Evolutionary conservation across 2,329 filamentous ascomycete species (phyloP).

Genomic region (Ceratocystis destructans): DNA sequence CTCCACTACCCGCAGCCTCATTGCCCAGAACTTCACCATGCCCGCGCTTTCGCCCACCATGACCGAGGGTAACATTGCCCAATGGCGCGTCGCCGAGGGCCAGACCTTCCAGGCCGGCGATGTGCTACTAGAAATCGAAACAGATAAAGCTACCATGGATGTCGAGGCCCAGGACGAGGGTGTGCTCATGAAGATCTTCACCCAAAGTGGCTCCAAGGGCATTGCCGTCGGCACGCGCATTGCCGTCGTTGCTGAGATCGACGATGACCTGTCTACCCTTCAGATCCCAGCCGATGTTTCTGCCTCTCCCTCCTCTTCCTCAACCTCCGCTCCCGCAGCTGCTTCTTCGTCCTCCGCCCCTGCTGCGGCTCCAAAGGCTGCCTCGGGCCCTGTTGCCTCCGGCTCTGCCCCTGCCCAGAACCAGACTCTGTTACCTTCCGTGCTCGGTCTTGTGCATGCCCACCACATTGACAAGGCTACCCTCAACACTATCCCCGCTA

Average conservation of each 20-base stretch:
- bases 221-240: constrained; percentile 70
- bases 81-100: constrained; percentile 78
- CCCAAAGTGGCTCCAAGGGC: constrained; percentile 58
- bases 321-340: constrained; percentile 17
- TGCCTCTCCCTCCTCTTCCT: constrained; percentile 23
- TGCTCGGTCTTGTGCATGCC: constrained; percentile 65
- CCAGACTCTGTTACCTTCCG: constrained; percentile 62
- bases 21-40: constrained; percentile 81
- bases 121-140: constrained; percentile 83
- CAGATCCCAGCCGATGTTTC: constrained; percentile 60
- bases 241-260: constrained; percentile 67
- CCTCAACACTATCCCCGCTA: constrained; percentile 68
- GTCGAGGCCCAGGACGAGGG: constrained; percentile 88
- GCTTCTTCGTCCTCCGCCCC: constrained; percentile 17
- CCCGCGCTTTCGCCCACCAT: constrained; percentile 83
- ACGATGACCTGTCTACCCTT: constrained; percentile 61
- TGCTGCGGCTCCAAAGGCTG: constrained; percentile 22
- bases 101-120: constrained; percentile 71
- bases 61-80: constrained; percentile 81
- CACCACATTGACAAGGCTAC: constrained; percentile 65
- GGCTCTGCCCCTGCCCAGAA: constrained; percentile 28
- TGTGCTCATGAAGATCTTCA: constrained; percentile 68
- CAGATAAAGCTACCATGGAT: constrained; percentile 89
- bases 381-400: constrained; percentile 27
- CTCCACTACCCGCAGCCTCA: constrained; percentile 45